Evolutionary conservation across 2,329 filamentous ascomycete genomes (phyloP).

Genomic region (Ceratocystis colombiana): DNA sequence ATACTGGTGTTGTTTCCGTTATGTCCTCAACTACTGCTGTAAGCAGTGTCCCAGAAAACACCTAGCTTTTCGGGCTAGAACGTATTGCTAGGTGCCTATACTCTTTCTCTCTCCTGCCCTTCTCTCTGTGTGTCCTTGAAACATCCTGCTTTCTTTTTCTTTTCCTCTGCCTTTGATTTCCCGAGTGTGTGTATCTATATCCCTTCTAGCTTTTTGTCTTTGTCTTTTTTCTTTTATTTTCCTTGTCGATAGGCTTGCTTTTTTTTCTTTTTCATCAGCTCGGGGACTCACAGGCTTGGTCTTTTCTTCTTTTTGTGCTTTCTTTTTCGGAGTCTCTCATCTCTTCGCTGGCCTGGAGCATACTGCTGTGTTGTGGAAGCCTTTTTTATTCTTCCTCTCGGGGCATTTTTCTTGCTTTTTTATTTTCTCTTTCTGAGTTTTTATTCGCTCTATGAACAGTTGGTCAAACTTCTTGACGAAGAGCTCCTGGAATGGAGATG

Average conservation of each 20-base stretch:
- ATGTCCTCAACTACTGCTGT: neutral
- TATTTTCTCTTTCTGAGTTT: conserved; percentile 11
- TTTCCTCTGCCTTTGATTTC: conserved; percentile 19
- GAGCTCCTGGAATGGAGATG: conserved; percentile 13
- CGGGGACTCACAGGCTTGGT: neutral
- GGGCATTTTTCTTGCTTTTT: conserved; percentile 9
- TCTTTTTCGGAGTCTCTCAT: conserved; percentile 2
- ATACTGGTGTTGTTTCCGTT: neutral
- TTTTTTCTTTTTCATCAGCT: conserved; percentile 8
- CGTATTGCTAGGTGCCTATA: neutral
- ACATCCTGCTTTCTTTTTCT: conserved; percentile 18
- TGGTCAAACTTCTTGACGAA: conserved; percentile 15
- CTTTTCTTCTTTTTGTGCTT: neutral
- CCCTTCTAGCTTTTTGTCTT: conserved; percentile 21
- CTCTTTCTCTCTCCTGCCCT: neutral
- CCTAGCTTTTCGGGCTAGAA: neutral
- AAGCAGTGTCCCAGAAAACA: neutral
- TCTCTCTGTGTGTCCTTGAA: neutral
- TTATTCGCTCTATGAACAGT: conserved; percentile 13
- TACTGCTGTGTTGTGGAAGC: neutral
- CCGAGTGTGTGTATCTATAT: conserved; percentile 25
- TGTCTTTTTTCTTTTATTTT: neutral
- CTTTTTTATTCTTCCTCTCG: neutral
- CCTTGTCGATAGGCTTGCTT: conserved; percentile 14
- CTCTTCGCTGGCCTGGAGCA: neutral